Evolutionary conservation across 1,284 basidiomycete species (phyloP).

Genomic region (Phenoliferia sp.): DNA sequence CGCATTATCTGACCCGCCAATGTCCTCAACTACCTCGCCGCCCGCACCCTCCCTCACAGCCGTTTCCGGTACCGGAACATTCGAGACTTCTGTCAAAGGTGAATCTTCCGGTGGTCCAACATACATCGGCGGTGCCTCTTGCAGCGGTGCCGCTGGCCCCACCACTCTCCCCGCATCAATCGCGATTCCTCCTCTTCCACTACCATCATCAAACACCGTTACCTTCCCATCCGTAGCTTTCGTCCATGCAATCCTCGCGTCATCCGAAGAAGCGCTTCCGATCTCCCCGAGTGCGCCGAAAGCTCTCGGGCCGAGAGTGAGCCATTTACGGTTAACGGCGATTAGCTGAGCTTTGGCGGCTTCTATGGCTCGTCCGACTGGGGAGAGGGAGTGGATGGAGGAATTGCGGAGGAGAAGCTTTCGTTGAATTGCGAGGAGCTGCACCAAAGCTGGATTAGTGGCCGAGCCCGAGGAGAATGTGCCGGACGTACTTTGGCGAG

Average conservation of each 20-base stretch:
- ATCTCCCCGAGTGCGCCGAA: constrained; percentile 28
- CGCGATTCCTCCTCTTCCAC: constrained; percentile 1
- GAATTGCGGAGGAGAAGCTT: constrained; percentile 7
- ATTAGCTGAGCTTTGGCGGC: constrained; percentile 24
- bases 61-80: not conserved
- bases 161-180: constrained; percentile 12
- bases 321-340: constrained; percentile 20
- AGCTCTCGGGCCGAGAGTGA: constrained; percentile 14
- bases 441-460: not conserved
- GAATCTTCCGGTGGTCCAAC: not conserved
- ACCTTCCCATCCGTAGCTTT: constrained; percentile 30
- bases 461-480: not conserved
- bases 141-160: not conserved
- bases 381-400: not conserved
- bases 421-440: constrained; percentile 21
- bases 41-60: not conserved
- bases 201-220: constrained; percentile 15
- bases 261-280: constrained; percentile 11
- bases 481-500: constrained; percentile 21
- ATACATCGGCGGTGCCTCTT: constrained; percentile 5
- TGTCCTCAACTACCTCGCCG: no score
- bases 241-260: constrained; percentile 22
- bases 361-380: constrained; percentile 24
- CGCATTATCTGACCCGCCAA: no score
- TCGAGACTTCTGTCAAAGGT: not conserved